phyloP scores from a whole-genome alignment of 2,329 filamentous ascomycete genomes.

The Stylonectria norvegica region DNA sequence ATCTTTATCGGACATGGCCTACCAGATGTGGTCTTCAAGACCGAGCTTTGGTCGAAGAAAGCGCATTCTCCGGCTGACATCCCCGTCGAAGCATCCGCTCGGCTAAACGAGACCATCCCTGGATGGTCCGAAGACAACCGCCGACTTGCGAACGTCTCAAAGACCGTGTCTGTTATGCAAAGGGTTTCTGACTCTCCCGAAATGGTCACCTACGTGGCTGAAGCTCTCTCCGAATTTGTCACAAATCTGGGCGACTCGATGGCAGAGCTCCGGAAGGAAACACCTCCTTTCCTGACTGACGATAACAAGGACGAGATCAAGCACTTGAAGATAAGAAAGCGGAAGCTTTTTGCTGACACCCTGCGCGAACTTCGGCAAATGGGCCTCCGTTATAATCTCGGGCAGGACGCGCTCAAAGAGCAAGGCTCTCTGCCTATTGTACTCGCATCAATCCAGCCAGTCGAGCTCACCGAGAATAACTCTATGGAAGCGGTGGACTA shows the following conservation, averaged over 20 bases:
- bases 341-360: constrained; percentile 85
- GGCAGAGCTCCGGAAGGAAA: constrained; percentile 74
- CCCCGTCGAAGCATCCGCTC: constrained; percentile 13
- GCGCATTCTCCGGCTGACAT: constrained; percentile 7
- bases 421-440: constrained; percentile 71
- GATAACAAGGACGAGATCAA: constrained; percentile 83
- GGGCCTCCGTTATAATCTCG: constrained; percentile 83
- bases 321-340: constrained; percentile 86
- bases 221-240: constrained; percentile 66
- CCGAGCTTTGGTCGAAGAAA: constrained; percentile 3
- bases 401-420: constrained; percentile 65
- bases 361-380: constrained; percentile 80
- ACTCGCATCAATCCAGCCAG: constrained; percentile 55
- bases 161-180: constrained; percentile 72
- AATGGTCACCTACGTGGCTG: constrained; percentile 52
- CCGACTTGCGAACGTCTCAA: constrained; percentile 67
- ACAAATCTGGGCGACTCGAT: constrained; percentile 64
- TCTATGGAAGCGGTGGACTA: constrained; percentile 52
- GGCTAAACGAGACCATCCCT: constrained; percentile 29
- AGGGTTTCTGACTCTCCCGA: constrained; percentile 54
- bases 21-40: constrained; percentile 44
- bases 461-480: constrained; percentile 31
- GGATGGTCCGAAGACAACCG: constrained; percentile 48
- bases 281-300: constrained; percentile 74
- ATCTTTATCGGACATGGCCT: constrained; percentile 58